A percentile compares a stretch with the other conserved stretches of the same genome.
Evolutionary conservation across 768 basidiomycete species (phyloP).

Genomic region (Mycena maculata): DNA sequence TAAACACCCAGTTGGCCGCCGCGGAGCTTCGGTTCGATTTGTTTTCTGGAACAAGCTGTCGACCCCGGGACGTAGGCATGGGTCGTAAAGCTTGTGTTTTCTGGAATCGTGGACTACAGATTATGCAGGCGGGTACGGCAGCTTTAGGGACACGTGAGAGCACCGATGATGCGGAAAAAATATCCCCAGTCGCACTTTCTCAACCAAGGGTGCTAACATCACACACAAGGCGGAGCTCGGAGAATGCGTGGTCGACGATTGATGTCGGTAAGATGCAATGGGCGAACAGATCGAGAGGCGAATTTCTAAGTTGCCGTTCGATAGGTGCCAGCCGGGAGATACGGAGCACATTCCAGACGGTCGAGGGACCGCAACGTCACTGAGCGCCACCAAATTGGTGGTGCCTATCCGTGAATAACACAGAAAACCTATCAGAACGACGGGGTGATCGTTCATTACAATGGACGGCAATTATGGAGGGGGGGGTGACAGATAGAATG

Average conservation of each 20-base stretch:
- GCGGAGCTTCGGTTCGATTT: no score
- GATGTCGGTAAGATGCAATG: not conserved
- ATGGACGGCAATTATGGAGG: no score
- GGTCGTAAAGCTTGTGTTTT: no score
- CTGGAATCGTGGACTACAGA: not conserved
- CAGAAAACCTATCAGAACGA: no score
- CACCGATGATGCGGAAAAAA: not conserved
- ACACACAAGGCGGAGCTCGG: not conserved
- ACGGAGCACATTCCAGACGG: not conserved
- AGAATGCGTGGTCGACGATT: not conserved
- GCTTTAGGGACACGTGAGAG: slow-evolving; percentile 10
- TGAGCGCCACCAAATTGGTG: no score
- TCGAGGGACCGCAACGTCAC: not conserved
- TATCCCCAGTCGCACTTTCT: not conserved
- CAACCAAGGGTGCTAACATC: not conserved
- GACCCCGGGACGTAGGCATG: no score
- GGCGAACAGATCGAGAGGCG: not conserved
- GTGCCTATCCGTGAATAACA: no score
- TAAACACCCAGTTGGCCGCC: no score
- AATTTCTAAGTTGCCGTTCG: not conserved
- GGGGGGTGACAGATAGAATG: no score
- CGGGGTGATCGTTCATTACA: no score
- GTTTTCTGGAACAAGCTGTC: no score
- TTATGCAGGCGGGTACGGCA: not conserved
- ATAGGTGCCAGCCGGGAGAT: not conserved